Evolutionary conservation across 140 eudicot species (phyloP).

Genomic region (Oenanthe javanica): DNA sequence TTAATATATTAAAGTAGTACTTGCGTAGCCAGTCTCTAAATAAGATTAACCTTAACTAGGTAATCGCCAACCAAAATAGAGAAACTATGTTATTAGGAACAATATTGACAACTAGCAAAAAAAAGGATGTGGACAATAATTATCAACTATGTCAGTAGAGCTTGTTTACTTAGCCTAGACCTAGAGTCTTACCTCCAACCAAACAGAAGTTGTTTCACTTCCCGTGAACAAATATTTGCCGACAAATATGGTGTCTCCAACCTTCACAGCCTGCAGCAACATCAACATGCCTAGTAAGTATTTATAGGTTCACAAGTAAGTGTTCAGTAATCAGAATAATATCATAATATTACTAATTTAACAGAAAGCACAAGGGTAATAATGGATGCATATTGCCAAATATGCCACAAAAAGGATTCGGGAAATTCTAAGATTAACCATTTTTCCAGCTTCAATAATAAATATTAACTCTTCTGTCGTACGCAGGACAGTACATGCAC

Average conservation of each 20-base stretch:
- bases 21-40: not conserved
- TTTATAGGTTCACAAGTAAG: not conserved
- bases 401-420: not conserved
- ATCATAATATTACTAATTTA: not conserved
- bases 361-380: not conserved
- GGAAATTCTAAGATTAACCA: not conserved
- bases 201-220: conserved; percentile 97
- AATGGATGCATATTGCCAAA: not conserved
- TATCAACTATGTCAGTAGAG: not conserved
- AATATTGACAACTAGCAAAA: not conserved
- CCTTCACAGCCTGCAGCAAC: conserved; percentile 74
- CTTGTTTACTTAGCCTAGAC: not conserved
- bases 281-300: conserved; percentile 2
- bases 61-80: not conserved
- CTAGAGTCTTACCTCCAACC: conserved; percentile 73
- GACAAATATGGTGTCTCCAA: conserved; percentile 94
- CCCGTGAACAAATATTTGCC: conserved; percentile 98
- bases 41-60: not conserved
- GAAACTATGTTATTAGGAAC: not conserved
- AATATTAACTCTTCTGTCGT: not conserved
- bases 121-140: not conserved
- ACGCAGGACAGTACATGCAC: not conserved
- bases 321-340: not conserved
- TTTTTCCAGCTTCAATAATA: not conserved
- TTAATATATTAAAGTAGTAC: not conserved